These are phyloP conservation scores for Penicillium samsonianum DNA, from an alignment of 495 filamentous ascomycete species.

Conservation along the genomic window DNA sequence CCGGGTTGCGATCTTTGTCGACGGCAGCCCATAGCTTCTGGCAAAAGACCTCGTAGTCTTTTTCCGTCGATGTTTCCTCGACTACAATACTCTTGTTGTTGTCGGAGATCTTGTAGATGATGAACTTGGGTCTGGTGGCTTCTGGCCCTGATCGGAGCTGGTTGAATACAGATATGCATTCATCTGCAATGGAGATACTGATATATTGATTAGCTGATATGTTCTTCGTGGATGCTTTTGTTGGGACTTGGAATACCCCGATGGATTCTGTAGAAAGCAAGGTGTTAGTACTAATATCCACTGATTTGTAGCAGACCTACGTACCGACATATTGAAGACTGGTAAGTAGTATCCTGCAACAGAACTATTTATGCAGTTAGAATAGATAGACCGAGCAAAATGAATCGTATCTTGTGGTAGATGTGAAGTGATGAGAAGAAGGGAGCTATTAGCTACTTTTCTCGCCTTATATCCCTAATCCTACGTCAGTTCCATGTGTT, in stretches of 20 bases:
- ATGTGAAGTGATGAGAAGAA: not conserved
- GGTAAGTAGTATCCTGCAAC: not conserved
- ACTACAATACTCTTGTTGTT: slow-evolving; percentile 76
- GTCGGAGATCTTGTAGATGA: slow-evolving; percentile 86
- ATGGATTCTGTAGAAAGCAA: not conserved
- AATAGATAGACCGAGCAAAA: not conserved
- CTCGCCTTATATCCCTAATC: not conserved
- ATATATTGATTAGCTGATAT: not conserved
- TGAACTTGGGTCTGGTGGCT: slow-evolving; percentile 62
- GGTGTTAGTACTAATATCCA: not conserved
- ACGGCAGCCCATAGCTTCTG: slow-evolving; percentile 67
- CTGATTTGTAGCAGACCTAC: not conserved
- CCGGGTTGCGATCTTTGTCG: slow-evolving; percentile 58
- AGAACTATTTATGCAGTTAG: not conserved
- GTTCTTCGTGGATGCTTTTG: not conserved
- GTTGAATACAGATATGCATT: slow-evolving; percentile 75
- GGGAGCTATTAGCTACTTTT: not conserved
- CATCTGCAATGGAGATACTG: slow-evolving; percentile 67
- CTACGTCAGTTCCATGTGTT: not conserved
- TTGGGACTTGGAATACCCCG: not conserved
- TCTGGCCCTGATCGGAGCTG: slow-evolving; percentile 74
- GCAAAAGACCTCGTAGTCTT: slow-evolving; percentile 65
- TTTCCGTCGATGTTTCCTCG: slow-evolving; percentile 60
- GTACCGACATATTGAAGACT: slow-evolving; percentile 2
- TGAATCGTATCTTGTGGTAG: not conserved